These are phyloP conservation scores for Cryptomeria japonica DNA, from an alignment of 75 land plant genomes.

Conservation along the genomic window DNA sequence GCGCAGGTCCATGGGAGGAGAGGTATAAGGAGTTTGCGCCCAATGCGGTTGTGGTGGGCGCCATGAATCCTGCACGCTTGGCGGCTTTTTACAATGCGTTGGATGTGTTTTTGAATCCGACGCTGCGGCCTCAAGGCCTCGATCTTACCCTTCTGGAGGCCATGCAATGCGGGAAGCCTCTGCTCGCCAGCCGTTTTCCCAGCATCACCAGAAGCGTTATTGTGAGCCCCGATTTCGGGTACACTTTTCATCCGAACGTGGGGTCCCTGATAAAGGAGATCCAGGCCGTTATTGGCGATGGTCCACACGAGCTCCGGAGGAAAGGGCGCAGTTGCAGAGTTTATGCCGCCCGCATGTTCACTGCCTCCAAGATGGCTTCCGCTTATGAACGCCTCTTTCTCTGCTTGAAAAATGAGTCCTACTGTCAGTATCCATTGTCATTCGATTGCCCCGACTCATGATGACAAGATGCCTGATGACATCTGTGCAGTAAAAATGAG, in stretches of 20 bases:
- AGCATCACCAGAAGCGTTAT: conserved; percentile 69
- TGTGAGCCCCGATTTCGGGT: conserved; percentile 58
- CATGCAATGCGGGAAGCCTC: conserved; percentile 79
- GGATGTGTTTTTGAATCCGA: conserved; percentile 79
- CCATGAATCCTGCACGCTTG: conserved; percentile 40
- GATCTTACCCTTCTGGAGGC: conserved; percentile 84
- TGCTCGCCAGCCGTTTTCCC: conserved; percentile 66
- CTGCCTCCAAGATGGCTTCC: conserved; percentile 67
- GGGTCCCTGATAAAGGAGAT: conserved; percentile 44
- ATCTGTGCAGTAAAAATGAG: too few relatives aligned
- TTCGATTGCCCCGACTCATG: not conserved
- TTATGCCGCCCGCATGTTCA: conserved; percentile 58
- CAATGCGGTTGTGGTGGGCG: not conserved
- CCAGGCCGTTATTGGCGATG: conserved; percentile 45
- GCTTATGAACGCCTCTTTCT: conserved; percentile 77
- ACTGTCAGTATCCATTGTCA: conserved; percentile 49
- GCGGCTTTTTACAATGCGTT: conserved; percentile 65
- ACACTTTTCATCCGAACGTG: conserved; percentile 74
- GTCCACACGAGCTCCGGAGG: conserved; percentile 27
- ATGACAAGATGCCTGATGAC: too few relatives aligned
- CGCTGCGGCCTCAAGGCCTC: conserved; percentile 74
- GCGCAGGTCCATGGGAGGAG: conserved; percentile 73
- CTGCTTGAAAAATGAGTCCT: conserved; percentile 52
- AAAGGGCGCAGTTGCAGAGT: conserved; percentile 48
- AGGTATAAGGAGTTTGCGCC: conserved; percentile 58